A percentile compares a stretch with the other conserved stretches of the same genome.
Evolutionary conservation across 805 yeast genomes (phyloP).

Genomic region (Cyberlindnera amylophila): DNA sequence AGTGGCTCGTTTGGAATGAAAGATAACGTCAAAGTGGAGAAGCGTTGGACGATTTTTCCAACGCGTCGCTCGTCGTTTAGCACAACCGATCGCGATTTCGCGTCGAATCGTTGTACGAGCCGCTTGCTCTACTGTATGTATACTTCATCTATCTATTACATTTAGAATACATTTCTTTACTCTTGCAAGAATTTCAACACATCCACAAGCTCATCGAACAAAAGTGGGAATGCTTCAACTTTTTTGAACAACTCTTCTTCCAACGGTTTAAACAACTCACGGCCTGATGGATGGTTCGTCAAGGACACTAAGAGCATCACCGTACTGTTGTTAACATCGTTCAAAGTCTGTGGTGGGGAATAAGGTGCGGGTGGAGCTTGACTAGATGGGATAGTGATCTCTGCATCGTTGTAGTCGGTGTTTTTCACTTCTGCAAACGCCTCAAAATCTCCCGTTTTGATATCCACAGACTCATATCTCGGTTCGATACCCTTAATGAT

Average conservation of each 20-base stretch:
- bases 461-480: constrained; percentile 52
- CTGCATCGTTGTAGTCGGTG: constrained; percentile 1
- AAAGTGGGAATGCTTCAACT: constrained; percentile 34
- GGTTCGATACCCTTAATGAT: constrained; percentile 95
- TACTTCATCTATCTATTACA: neutral
- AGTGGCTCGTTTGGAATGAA: too few species aligned
- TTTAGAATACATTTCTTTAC: neutral
- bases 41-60: constrained; percentile 9
- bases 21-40: neutral
- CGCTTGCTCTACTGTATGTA: too few species aligned
- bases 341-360: constrained; percentile 31
- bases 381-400: constrained; percentile 3
- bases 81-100: too few species aligned
- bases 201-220: constrained; percentile 27
- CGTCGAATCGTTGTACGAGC: too few species aligned
- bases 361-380: constrained; percentile 19
- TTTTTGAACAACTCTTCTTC: constrained; percentile 31
- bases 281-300: constrained; percentile 30
- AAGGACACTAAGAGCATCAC: constrained; percentile 35
- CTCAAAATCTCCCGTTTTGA: constrained; percentile 42
- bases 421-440: constrained; percentile 27
- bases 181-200: constrained; percentile 22
- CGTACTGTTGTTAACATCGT: constrained; percentile 39
- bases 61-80: constrained; percentile 6
- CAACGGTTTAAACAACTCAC: constrained; percentile 30